These are phyloP conservation scores for Cutaneotrichosporon mucoides DNA, from an alignment of 1,284 basidiomycete species.

Conservation along the genomic window DNA sequence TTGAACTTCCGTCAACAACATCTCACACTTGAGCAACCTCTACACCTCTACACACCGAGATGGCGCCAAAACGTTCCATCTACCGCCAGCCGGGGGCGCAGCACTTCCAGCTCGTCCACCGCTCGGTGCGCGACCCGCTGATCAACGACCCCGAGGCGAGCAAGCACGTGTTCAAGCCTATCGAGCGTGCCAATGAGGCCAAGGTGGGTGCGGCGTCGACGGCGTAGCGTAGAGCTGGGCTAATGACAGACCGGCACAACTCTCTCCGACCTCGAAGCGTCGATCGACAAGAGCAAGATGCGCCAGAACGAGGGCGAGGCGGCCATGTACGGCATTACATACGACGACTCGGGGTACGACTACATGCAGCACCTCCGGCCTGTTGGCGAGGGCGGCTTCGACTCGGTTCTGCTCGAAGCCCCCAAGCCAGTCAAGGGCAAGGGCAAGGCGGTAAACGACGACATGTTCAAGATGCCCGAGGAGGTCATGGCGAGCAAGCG, in stretches of 20 bases:
- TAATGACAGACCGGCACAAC: constrained; percentile 42
- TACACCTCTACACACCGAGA: constrained; percentile 14
- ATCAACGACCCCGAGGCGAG: constrained; percentile 87
- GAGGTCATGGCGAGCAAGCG: constrained; percentile 66
- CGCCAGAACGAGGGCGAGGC: constrained; percentile 70
- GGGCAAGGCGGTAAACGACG: constrained; percentile 37
- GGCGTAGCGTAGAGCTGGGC: no score
- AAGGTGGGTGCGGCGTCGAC: constrained; percentile 41
- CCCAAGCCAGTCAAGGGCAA: constrained; percentile 49
- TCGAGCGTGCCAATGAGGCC: constrained; percentile 62
- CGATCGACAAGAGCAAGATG: constrained; percentile 32
- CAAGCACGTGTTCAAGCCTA: constrained; percentile 78
- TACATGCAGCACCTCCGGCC: constrained; percentile 95
- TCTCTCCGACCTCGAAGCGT: constrained; percentile 57
- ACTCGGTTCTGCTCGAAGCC: constrained; percentile 63
- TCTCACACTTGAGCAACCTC: background rate
- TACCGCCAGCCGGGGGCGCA: constrained; percentile 82
- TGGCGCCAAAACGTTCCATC: constrained; percentile 60
- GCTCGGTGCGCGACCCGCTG: constrained; percentile 91
- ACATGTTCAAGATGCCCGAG: constrained; percentile 56
- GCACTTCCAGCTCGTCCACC: constrained; percentile 95
- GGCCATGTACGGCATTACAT: constrained; percentile 84
- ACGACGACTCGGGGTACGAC: constrained; percentile 96
- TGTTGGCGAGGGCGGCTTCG: constrained; percentile 67
- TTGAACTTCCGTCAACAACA: background rate